Conservation (phyloP, 2,329 filamentous ascomycete genomes). For the Basipetospora chlamydospora region DNA sequence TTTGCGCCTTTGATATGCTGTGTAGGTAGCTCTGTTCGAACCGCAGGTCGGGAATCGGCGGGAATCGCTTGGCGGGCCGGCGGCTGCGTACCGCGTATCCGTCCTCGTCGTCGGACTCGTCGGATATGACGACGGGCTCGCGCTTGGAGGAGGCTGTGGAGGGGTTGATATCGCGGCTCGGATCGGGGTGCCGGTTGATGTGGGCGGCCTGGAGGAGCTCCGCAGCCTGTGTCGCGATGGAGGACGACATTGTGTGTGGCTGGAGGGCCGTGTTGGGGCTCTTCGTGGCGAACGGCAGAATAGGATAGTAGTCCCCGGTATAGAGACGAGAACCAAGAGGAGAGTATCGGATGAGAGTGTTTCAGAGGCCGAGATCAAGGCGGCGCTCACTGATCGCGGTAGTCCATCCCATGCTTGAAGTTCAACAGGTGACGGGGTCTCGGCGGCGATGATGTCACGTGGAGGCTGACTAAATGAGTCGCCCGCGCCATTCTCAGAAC, state of each 20-base stretch:
- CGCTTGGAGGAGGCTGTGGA: conserved; percentile 53
- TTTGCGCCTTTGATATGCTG: conserved; percentile 67
- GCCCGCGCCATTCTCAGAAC: no score
- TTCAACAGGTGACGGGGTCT: no score
- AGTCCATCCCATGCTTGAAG: no score
- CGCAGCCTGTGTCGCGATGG: conserved; percentile 53
- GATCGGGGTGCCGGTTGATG: conserved; percentile 58
- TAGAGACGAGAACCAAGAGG: no score
- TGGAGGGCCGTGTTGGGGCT: no score
- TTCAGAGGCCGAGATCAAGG: no score
- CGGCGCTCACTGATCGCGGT: no score
- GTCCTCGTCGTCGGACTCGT: conserved; percentile 35
- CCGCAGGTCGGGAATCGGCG: conserved; percentile 70
- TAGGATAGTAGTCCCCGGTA: no score
- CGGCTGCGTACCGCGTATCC: conserved; percentile 49
- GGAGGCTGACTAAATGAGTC: no score
- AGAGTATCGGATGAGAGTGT: no score
- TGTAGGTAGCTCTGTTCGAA: conserved; percentile 98
- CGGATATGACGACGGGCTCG: background rate
- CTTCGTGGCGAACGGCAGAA: no score
- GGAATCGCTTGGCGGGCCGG: conserved; percentile 28
- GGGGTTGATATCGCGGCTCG: conserved; percentile 64
- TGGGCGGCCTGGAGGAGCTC: conserved; percentile 70
- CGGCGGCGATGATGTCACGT: no score
- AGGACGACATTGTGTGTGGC: conserved; percentile 27